Percentiles rank a stretch among this genome's conserved stretches.
Conservation (phyloP, 192 early-diverging fungal species). For the Cetraspora pellucida region DNA sequence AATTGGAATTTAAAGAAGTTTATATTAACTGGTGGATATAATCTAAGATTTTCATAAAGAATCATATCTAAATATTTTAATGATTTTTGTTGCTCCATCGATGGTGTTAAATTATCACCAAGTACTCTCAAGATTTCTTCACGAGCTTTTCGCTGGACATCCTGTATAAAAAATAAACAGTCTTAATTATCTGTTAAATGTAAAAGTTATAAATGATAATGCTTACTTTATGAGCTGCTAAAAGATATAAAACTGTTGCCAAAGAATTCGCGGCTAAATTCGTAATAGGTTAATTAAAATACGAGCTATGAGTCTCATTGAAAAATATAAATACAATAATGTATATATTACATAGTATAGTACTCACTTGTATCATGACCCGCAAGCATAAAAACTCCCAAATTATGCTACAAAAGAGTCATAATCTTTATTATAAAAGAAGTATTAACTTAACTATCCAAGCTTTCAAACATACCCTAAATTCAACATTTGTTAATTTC, state of each 20-base stretch:
- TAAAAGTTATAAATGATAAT: background rate
- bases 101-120: background rate
- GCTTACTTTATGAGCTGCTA: background rate
- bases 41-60: slow-evolving; percentile 1
- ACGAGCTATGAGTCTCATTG: background rate
- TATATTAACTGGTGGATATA: background rate
- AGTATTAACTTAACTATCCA: no score
- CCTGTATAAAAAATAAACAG: background rate
- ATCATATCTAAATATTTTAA: background rate
- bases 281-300: background rate
- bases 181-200: background rate
- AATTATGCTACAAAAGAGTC: background rate
- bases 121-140: background rate
- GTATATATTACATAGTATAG: background rate
- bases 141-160: background rate
- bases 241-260: background rate
- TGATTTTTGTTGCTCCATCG: background rate
- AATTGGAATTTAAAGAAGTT: background rate
- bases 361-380: slow-evolving; percentile 3
- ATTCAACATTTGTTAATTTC: background rate
- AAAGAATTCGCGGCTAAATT: background rate
- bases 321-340: background rate
- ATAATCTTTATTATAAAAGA: background rate
- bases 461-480: background rate
- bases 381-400: slow-evolving; percentile 1